These are phyloP conservation scores for Cercospora canescens DNA, from an alignment of 2,329 filamentous ascomycete genomes.

Conservation along the genomic window DNA sequence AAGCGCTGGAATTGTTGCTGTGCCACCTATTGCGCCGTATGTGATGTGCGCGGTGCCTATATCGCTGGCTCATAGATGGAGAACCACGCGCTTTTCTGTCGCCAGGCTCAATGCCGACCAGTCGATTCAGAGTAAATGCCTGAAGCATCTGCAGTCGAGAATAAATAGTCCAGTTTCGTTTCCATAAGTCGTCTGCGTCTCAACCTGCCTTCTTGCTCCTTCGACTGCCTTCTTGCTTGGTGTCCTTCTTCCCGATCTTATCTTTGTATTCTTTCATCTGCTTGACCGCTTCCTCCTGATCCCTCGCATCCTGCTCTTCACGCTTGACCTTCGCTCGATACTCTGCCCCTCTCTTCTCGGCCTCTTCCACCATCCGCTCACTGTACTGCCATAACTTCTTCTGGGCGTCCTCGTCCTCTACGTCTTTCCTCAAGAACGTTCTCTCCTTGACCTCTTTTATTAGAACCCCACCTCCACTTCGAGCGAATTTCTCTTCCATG, in stretches of 20 bases:
- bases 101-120: too few species aligned
- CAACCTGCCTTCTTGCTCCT: constrained; percentile 30
- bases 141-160: too few species aligned
- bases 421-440: constrained; percentile 68
- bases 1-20: too few species aligned
- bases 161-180: not conserved
- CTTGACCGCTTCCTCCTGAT: constrained; percentile 35
- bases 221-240: constrained; percentile 32
- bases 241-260: constrained; percentile 37
- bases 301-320: constrained; percentile 39
- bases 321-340: constrained; percentile 61
- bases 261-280: constrained; percentile 36
- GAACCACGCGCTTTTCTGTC: too few species aligned
- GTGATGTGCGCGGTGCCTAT: too few species aligned
- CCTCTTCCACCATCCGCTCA: constrained; percentile 76
- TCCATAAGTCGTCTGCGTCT: not conserved
- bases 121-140: too few species aligned
- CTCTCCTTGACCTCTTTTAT: constrained; percentile 88
- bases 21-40: too few species aligned
- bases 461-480: constrained; percentile 66
- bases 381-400: constrained; percentile 89
- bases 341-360: constrained; percentile 76
- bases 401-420: constrained; percentile 74
- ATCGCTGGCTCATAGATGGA: too few species aligned
- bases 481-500: constrained; percentile 74